Percentiles rank a stretch among this genome's conserved stretches.
phyloP scores from a whole-genome alignment of 2,329 filamentous ascomycete genomes.

The Alternaria consortialis region DNA sequence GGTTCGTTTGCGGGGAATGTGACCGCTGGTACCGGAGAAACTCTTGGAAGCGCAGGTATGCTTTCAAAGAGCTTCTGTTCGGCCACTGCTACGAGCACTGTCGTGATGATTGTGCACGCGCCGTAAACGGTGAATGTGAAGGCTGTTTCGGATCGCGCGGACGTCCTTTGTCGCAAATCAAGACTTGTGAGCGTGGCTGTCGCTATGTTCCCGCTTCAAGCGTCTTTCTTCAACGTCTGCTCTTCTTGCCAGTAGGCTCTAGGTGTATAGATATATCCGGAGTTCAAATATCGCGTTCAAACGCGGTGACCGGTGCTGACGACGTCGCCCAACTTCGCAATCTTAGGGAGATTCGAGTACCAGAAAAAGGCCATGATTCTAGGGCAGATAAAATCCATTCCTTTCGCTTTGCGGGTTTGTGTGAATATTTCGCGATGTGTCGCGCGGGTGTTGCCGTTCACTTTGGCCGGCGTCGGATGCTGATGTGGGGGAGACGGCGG shows the following conservation, averaged over 20 bases:
- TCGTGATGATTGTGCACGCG: not conserved
- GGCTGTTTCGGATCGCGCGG: not conserved
- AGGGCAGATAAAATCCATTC: constrained; percentile 30
- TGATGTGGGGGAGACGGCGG: constrained; percentile 25
- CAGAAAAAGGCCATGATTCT: constrained; percentile 38
- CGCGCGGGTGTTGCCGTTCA: constrained; percentile 12
- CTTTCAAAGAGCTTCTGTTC: not conserved
- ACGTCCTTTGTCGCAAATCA: not conserved
- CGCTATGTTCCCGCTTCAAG: not conserved
- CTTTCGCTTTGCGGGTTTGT: constrained; percentile 20
- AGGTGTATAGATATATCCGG: constrained; percentile 9
- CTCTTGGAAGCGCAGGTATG: not conserved
- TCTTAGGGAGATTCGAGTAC: constrained; percentile 33
- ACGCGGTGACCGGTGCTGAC: constrained; percentile 33
- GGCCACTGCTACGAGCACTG: not conserved
- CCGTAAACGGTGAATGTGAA: not conserved
- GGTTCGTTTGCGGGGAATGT: constrained; percentile 7
- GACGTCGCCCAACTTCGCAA: constrained; percentile 34
- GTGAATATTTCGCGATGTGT: constrained; percentile 8
- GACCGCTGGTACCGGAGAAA: not conserved
- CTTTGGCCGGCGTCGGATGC: constrained; percentile 20
- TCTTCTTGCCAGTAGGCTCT: not conserved
- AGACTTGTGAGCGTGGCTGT: not conserved
- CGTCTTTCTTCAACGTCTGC: not conserved
- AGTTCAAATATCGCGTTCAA: constrained; percentile 23